A percentile compares a stretch with the other conserved stretches of the same genome.
Evolutionary conservation across 1,139 yeast species (phyloP).

Genomic region (Meyerozyma athensensis): DNA sequence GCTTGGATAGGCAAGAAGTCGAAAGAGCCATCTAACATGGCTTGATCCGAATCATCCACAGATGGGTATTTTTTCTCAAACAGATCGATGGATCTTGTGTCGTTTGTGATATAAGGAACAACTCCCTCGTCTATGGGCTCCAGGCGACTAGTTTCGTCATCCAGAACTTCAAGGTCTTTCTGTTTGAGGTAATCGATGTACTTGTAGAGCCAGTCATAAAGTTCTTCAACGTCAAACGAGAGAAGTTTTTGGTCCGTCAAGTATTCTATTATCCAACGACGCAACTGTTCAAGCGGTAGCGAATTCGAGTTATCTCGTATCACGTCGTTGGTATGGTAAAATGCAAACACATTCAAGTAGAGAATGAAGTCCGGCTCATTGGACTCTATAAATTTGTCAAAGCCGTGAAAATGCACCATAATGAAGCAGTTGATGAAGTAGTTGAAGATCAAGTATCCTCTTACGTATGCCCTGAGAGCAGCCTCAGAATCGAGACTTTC

Average conservation of each 20-base stretch:
- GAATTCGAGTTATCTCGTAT: slow-evolving; percentile 19
- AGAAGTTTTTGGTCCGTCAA: slow-evolving; percentile 28
- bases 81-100: neutral
- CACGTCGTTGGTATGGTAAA: slow-evolving; percentile 31
- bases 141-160: neutral
- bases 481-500: slow-evolving; percentile 13
- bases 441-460: slow-evolving; percentile 40
- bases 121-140: neutral
- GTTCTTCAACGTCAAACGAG: slow-evolving; percentile 33
- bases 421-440: slow-evolving; percentile 42
- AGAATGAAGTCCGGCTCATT: slow-evolving; percentile 40
- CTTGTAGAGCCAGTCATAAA: slow-evolving; percentile 37
- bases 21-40: neutral
- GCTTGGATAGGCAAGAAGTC: neutral
- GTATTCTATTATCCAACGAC: slow-evolving; percentile 28
- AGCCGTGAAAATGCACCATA: slow-evolving; percentile 42
- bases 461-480: slow-evolving; percentile 26
- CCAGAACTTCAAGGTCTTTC: slow-evolving; percentile 19
- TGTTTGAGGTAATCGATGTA: slow-evolving; percentile 38
- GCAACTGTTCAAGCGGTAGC: slow-evolving; percentile 21
- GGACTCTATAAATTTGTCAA: slow-evolving; percentile 36
- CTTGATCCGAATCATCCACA: neutral
- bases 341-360: slow-evolving; percentile 40
- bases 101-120: neutral
- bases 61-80: slow-evolving; percentile 2